Conservation (phyloP, 1,284 basidiomycete genomes). For the Moesziomyces globuligerus region DNA sequence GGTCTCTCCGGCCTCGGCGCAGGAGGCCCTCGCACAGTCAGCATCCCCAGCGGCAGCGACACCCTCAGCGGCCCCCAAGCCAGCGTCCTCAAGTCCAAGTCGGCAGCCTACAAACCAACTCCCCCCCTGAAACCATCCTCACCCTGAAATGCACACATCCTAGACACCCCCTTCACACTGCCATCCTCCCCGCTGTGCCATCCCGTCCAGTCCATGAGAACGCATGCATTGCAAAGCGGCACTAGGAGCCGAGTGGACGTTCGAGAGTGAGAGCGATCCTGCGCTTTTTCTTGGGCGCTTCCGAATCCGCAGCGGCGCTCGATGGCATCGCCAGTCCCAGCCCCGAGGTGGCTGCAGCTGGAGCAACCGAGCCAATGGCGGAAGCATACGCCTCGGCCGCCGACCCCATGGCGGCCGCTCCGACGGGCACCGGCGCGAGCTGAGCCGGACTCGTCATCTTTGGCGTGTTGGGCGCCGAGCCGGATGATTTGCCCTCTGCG, state of each 20-base stretch:
- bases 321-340: conserved; percentile 42
- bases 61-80: conserved; percentile 62
- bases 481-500: conserved; percentile 28
- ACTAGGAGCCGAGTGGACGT: conserved; percentile 51
- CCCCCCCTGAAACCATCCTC: too few species aligned
- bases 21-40: conserved; percentile 57
- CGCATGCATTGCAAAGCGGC: neutral
- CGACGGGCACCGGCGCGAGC: conserved; percentile 18
- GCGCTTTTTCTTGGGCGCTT: conserved; percentile 87
- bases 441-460: conserved; percentile 25
- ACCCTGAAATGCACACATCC: too few species aligned
- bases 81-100: conserved; percentile 41
- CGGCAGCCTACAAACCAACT: too few species aligned
- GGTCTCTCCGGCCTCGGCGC: conserved; percentile 61
- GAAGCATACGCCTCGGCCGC: conserved; percentile 38
- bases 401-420: conserved; percentile 6
- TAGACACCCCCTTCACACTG: too few species aligned
- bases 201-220: too few species aligned
- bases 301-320: conserved; percentile 64
- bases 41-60: conserved; percentile 60
- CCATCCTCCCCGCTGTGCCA: too few species aligned
- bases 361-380: conserved; percentile 18
- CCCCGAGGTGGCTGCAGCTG: conserved; percentile 44
- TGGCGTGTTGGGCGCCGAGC: conserved; percentile 29
- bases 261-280: conserved; percentile 79